Percentiles rank a stretch among this genome's conserved stretches.
Conservation (phyloP, 2,329 filamentous ascomycete genomes). For the Scortechinia acanthostroma region DNA sequence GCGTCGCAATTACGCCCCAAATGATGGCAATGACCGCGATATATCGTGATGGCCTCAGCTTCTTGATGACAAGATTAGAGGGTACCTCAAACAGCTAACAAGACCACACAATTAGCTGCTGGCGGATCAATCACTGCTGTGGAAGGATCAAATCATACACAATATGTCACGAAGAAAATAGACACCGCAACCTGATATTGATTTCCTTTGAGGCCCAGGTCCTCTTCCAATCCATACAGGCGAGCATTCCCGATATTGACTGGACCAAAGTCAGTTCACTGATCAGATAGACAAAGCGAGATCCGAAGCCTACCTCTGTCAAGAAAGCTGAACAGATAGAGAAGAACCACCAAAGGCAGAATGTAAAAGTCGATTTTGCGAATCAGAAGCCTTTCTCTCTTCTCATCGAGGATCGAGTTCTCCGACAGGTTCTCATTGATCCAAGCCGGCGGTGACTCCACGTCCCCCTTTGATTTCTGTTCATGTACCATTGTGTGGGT, state of each 20-base stretch:
- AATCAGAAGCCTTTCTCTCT: conserved; percentile 43
- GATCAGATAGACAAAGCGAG: conserved; percentile 8
- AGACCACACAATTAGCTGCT: conserved; percentile 20
- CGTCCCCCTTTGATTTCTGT: not conserved
- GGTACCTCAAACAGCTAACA: conserved; percentile 46
- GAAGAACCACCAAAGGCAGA: conserved; percentile 58
- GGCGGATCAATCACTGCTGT: not conserved
- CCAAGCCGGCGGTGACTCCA: not conserved
- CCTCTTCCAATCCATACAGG: conserved; percentile 55
- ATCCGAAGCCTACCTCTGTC: conserved; percentile 48
- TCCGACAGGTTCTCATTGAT: not conserved
- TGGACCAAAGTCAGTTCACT: conserved; percentile 16
- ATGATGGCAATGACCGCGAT: conserved; percentile 54
- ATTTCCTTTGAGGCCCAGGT: conserved; percentile 49
- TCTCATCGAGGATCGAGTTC: not conserved
- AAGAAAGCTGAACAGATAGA: conserved; percentile 72
- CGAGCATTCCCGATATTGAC: conserved; percentile 71
- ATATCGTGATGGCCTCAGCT: conserved; percentile 54
- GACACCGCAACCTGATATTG: conserved; percentile 67
- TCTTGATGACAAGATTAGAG: conserved; percentile 57
- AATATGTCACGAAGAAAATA: conserved; percentile 60
- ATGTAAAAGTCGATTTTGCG: conserved; percentile 58
- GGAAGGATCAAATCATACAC: conserved; percentile 14
- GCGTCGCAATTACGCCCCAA: conserved; percentile 65
- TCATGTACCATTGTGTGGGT: no score